Base-by-base conservation (phyloP, 75 land plant genomes). In the Gnetum montanum region DNA sequence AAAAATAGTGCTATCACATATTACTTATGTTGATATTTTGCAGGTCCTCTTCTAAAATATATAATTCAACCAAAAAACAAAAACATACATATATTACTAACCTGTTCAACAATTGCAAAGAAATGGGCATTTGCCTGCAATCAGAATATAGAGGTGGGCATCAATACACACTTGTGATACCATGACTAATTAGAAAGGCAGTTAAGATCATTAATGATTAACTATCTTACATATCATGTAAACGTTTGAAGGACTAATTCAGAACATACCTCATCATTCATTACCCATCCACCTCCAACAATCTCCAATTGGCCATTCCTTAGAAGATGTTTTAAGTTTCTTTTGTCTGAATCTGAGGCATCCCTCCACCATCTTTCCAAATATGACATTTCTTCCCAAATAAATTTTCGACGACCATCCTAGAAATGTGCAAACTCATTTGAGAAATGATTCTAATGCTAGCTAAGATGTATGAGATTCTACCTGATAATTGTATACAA, bases 341-440 rank as follows among this genome's bases (percentile, higher is more conserved):
- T 69, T 52, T 57, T 90, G 31, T 71, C 71, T 2, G 55, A 6
- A 0, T 69, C 74, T 1, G 92, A 71, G 6, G 99, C 85, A 65
- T 95, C 99, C 45, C 84, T 70, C 99, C 92, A 95, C 99, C 99
- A 94, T 57, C 82, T 71, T 63, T 94, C 87, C 65, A 94, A 49
- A 56, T 94, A 94, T 16, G 96, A 95, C 83, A 95, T 90, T 64
- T 95, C 99, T 62, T 95, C 99, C 99, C 99, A 95, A 63, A 95
- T 95, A 59, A 95, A 95, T 57, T 86, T 95, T n/a, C 99, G 85
- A 3, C 92, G 60, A 43, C 44, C 16, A 74, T 95, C 99, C 99
- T 93, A 54, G 54, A 33, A 33, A 33, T 3, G 23, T 30, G 18
- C 1, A 8, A 1, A 29, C 30, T 30, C 34, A 16, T 53, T 8